A percentile compares a stretch with the other conserved stretches of the same genome.
phyloP scores from a whole-genome alignment of 1,139 yeast genomes.

The Kodamaea alishanica region DNA sequence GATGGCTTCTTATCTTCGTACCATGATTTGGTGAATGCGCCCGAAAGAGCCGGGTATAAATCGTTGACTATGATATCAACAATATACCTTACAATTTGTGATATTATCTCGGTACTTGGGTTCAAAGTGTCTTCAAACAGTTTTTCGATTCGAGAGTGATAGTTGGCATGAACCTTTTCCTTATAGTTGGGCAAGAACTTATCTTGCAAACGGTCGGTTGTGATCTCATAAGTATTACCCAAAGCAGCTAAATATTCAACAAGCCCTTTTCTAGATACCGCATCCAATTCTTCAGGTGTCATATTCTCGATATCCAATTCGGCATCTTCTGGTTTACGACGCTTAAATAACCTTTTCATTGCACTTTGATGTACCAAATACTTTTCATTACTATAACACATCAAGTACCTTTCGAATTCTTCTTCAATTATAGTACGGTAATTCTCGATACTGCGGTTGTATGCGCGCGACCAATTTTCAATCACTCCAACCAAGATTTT shows the following conservation, averaged over 20 bases:
- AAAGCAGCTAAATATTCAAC: conserved; percentile 79
- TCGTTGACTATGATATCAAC: conserved; percentile 72
- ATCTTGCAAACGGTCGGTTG: conserved; percentile 77
- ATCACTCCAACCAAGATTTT: conserved; percentile 80
- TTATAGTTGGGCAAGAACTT: conserved; percentile 65
- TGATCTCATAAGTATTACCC: conserved; percentile 80
- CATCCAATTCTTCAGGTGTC: conserved; percentile 44
- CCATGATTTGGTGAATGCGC: conserved; percentile 41
- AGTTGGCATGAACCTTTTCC: conserved; percentile 62
- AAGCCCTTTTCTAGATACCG: conserved; percentile 71
- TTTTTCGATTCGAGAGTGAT: conserved; percentile 52
- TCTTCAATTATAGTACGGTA: conserved; percentile 57
- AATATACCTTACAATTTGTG: conserved; percentile 60
- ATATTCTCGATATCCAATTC: conserved; percentile 37
- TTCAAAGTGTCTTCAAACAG: conserved; percentile 63
- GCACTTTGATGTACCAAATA: conserved; percentile 37
- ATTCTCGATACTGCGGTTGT: conserved; percentile 56
- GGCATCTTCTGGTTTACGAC: conserved; percentile 25
- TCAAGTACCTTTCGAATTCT: conserved; percentile 51
- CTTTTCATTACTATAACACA: conserved; percentile 40
- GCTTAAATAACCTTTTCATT: conserved; percentile 45
- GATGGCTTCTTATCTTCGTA: conserved; percentile 41
- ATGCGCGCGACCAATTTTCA: conserved; percentile 63
- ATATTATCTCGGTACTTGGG: conserved; percentile 76
- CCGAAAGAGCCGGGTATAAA: conserved; percentile 42